Conservation (phyloP, 306 rosid genomes). For the Psophocarpus tetragonolobus region DNA sequence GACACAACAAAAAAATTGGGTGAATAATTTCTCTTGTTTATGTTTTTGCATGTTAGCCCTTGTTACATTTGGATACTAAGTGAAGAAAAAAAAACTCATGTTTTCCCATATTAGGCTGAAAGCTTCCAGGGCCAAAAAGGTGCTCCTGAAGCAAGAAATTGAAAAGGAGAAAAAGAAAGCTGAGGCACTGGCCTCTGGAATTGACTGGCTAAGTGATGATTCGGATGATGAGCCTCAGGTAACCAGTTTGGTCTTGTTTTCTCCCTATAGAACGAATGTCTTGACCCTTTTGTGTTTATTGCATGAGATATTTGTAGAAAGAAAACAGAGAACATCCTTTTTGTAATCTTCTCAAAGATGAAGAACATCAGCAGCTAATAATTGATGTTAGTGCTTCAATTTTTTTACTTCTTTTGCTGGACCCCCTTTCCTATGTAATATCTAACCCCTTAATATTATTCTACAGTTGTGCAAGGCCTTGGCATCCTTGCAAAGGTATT, state of each 20-base stretch:
- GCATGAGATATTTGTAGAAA: conserved; percentile 41
- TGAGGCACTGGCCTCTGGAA: conserved; percentile 75
- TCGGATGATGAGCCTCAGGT: conserved; percentile 74
- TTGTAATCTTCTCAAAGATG: conserved; percentile 67
- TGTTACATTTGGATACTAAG: not conserved
- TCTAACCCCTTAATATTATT: conserved; percentile 31
- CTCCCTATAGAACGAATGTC: conserved; percentile 17
- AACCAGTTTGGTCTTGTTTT: conserved; percentile 9
- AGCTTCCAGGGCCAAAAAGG: conserved; percentile 76
- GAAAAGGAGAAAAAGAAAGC: conserved; percentile 70
- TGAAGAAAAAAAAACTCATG: not conserved
- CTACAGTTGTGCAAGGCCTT: conserved; percentile 83
- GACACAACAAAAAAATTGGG: not conserved
- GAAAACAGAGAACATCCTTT: conserved; percentile 61
- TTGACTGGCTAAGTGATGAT: conserved; percentile 69
- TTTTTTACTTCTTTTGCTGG: not conserved
- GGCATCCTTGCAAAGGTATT: conserved; percentile 69
- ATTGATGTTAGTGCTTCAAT: conserved; percentile 63
- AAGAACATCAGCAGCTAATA: conserved; percentile 68
- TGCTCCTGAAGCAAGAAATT: conserved; percentile 68
- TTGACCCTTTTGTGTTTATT: conserved; percentile 28
- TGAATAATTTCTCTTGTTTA: not conserved
- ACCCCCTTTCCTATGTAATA: not conserved
- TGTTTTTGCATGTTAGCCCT: conserved; percentile 5
- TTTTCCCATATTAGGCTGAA: conserved; percentile 55